Percentiles rank a stretch among this genome's conserved stretches.
These are phyloP conservation scores for Pseudotsuga menziesii DNA, from an alignment of 75 land plant genomes.

Conservation along the genomic window DNA sequence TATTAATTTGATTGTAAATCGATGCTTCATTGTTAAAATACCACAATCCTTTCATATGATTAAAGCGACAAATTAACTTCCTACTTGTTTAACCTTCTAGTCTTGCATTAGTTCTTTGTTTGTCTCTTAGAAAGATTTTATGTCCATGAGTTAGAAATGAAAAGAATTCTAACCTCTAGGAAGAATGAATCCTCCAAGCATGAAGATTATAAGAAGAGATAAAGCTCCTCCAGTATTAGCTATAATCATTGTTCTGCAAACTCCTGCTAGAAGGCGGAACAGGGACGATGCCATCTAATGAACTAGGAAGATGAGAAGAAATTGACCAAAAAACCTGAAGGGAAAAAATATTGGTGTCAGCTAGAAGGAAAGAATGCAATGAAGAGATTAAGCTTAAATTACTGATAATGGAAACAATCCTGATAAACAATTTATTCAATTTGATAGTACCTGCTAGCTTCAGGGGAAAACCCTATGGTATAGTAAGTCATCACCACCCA, in stretches of 20 bases:
- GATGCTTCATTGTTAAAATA: too few species aligned
- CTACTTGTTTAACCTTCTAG: too few species aligned
- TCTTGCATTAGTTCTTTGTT: too few species aligned
- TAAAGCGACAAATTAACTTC: too few species aligned
- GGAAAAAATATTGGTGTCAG: neutral
- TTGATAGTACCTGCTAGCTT: constrained; percentile 14
- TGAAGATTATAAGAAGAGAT: constrained; percentile 28
- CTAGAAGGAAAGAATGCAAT: neutral
- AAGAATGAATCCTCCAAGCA: too few species aligned
- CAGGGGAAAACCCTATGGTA: constrained; percentile 28
- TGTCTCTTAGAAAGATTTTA: too few species aligned
- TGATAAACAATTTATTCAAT: neutral
- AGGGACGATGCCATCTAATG: constrained; percentile 62
- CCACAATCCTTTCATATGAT: too few species aligned
- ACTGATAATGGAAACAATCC: neutral
- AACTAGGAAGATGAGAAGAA: constrained; percentile 34
- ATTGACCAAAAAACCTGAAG: constrained; percentile 51
- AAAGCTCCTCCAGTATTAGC: constrained; percentile 48
- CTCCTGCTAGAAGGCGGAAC: constrained; percentile 54
- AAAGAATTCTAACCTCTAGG: too few species aligned
- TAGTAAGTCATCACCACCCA: constrained; percentile 23
- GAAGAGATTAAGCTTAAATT: neutral
- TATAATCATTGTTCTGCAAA: constrained; percentile 42
- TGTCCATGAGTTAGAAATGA: too few species aligned
- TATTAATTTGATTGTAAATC: too few species aligned